Base-by-base conservation (phyloP, 805 yeast genomes). In the Teunomyces pallodes region DNA sequence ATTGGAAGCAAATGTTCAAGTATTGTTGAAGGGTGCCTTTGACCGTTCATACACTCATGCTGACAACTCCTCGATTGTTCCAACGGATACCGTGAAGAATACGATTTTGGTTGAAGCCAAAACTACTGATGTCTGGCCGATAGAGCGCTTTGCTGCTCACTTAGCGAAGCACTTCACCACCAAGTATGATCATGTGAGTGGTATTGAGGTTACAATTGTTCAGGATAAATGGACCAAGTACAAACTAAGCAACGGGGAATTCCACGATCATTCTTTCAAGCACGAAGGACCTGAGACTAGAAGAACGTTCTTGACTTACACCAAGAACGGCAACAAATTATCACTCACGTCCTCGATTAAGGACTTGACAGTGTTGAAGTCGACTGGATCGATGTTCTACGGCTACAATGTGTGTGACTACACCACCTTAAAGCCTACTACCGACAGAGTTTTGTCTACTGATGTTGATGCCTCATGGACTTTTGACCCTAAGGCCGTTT, bases 71-170 rank as follows among this genome's bases (percentile, higher is more conserved):
- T 80, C 87, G n/a, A 83, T 91, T 60, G 95, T 91, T 43, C 97
- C 97, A 50, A 91, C 97, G 7, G 96, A 90, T 68, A 89, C 96
- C 1, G 90, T 90, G 47, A 90, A 90, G 70, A 90, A 90, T 76
- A 90, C 96, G 45, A 82, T 88, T 54, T 76, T 87, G 63, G 77
- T 91, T 30, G 84, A 87, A 55, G 97, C 96, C 54, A 87, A 86
- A 70, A 83, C 79, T 61, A 77, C 81, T 43, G 88, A 90, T 54
- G 92, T 87, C 43, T 87, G 91, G 87, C 96, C 97, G 50, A 84
- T 87, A 55, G 97, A 91, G 76, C 77, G 86, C 48, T 91, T 89
- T 67, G 97, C 94, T 29, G 90, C 91, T 31, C 88, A 82, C 54
- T 72, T 91, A 54, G 95, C 88, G 40, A 73, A 83, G 59, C 97